Conservation (phyloP, 768 basidiomycete genomes). For the Lactifluus hygrophoroides region DNA sequence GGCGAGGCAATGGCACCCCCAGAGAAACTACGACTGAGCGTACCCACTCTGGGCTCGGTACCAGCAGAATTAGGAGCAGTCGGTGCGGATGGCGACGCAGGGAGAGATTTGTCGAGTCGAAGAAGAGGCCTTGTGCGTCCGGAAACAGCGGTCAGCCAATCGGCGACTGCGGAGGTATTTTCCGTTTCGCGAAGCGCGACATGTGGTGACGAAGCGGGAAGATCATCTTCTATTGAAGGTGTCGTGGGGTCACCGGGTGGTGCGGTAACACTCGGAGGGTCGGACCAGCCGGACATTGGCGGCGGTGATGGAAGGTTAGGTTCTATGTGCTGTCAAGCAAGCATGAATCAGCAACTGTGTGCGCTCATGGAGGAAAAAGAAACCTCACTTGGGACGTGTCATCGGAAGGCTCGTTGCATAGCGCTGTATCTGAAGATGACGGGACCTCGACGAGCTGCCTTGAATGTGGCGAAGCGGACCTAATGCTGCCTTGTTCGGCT, state of each 20-base stretch:
- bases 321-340: background rate
- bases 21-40: conserved; percentile 6
- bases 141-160: background rate
- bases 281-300: background rate
- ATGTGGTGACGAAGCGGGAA: background rate
- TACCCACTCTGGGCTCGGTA: background rate
- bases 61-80: background rate
- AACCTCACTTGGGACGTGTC: background rate
- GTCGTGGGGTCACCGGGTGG: background rate
- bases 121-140: conserved; percentile 15
- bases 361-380: background rate
- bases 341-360: background rate
- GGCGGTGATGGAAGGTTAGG: background rate
- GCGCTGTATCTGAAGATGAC: background rate
- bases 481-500: conserved; percentile 36
- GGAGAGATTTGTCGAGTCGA: conserved; percentile 16
- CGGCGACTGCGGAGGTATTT: background rate
- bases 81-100: conserved; percentile 11
- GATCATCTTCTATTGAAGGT: background rate
- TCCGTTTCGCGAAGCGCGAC: background rate
- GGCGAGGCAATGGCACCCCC: conserved; percentile 1
- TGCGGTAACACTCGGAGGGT: background rate
- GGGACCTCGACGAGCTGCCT: conserved; percentile 14
- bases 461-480: conserved; percentile 29
- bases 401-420: conserved; percentile 2